Evolutionary conservation across 495 filamentous ascomycete genomes (phyloP).

Genomic region (Xylaria intraflava): DNA sequence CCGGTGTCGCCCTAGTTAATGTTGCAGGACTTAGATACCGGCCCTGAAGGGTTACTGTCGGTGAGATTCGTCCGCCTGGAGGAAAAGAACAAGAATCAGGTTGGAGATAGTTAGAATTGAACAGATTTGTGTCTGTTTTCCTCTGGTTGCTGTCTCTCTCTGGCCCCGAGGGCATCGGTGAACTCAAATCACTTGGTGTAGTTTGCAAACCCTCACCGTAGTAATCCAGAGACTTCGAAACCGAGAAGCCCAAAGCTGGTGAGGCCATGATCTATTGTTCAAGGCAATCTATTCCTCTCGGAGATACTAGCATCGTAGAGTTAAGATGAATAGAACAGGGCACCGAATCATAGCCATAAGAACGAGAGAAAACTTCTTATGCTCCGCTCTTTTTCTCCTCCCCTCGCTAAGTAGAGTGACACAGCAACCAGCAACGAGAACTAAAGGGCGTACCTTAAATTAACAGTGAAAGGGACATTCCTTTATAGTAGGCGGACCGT

Average conservation of each 20-base stretch:
- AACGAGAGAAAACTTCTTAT: not conserved
- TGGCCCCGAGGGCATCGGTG: not conserved
- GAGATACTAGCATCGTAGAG: not conserved
- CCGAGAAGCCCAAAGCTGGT: not conserved
- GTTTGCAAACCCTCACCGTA: not conserved
- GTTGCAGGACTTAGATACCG: not conserved
- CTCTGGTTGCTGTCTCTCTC: not conserved
- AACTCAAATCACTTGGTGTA: not conserved
- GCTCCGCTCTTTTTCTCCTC: not conserved
- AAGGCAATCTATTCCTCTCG: not conserved
- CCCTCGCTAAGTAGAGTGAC: not conserved
- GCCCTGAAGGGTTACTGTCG: not conserved
- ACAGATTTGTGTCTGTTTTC: not conserved
- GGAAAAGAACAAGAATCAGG: not conserved
- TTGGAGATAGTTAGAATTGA: not conserved
- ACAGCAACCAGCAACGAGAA: not conserved
- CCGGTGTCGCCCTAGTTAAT: not conserved
- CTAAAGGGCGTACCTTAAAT: not conserved
- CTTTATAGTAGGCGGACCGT: not conserved
- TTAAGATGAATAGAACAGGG: not conserved
- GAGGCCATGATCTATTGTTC: conserved; percentile 2
- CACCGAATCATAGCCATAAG: not conserved
- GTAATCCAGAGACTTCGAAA: not conserved
- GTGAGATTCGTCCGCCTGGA: not conserved
- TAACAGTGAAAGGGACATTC: not conserved